Percentiles rank a stretch among this genome's conserved stretches.
These are phyloP conservation scores for Penicillium nordicum DNA, from an alignment of 2,329 filamentous ascomycete species.

Conservation along the genomic window DNA sequence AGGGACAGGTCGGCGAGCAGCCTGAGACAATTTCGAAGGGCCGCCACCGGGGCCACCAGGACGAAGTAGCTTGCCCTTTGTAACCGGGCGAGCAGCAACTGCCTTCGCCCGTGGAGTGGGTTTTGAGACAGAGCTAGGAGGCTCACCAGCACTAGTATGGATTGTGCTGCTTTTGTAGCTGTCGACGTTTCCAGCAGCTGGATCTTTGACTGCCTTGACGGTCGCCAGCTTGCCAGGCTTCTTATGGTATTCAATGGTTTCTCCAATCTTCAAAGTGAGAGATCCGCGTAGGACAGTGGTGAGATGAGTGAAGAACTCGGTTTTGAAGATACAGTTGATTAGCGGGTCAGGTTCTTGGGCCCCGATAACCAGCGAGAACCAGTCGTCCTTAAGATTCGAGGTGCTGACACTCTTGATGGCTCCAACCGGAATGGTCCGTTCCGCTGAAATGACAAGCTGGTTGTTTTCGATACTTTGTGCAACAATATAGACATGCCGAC, in stretches of 20 bases:
- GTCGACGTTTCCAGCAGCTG: constrained; percentile 67
- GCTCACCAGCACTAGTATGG: constrained; percentile 80
- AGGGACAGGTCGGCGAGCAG: constrained; percentile 33
- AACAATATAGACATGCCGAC: constrained; percentile 82
- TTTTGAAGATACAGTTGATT: constrained; percentile 91
- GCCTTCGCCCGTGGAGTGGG: constrained; percentile 86
- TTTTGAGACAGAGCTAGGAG: constrained; percentile 74
- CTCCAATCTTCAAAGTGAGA: constrained; percentile 76
- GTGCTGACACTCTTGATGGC: constrained; percentile 83
- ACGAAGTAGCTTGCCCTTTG: constrained; percentile 85
- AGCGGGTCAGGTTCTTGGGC: constrained; percentile 91
- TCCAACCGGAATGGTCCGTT: constrained; percentile 77
- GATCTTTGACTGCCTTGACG: constrained; percentile 89
- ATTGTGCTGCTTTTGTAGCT: constrained; percentile 91
- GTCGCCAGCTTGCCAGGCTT: constrained; percentile 89
- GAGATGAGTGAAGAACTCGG: constrained; percentile 93
- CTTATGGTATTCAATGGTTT: constrained; percentile 92
- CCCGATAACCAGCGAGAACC: constrained; percentile 89
- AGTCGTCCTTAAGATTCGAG: constrained; percentile 85
- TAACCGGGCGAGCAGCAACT: constrained; percentile 84
- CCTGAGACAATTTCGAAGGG: constrained; percentile 64
- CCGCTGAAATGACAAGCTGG: constrained; percentile 74
- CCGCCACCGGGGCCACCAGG: constrained; percentile 81
- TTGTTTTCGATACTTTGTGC: constrained; percentile 78
- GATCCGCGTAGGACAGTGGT: constrained; percentile 73